Conservation (phyloP, 257 asterid genomes). For the Solanum ahanhuiri region DNA sequence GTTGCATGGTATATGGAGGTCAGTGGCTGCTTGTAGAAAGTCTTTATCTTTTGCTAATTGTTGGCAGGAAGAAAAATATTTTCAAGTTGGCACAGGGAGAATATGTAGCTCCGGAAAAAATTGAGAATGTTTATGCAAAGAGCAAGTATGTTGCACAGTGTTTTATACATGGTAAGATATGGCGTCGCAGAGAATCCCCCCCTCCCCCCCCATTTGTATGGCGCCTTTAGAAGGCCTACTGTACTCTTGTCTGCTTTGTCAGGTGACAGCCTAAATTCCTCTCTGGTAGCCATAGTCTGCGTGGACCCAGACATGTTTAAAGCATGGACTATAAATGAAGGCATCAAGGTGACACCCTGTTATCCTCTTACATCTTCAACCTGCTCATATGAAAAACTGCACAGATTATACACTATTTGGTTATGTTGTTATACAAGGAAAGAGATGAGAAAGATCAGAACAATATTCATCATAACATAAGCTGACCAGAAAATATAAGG, state of each 20-base stretch:
- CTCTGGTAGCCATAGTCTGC: constrained; percentile 45
- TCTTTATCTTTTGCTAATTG: background rate
- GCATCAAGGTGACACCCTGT: constrained; percentile 36
- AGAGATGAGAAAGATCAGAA: background rate
- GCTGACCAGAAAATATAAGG: background rate
- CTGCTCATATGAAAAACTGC: background rate
- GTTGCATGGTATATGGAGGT: background rate
- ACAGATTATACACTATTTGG: background rate
- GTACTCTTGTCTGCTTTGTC: background rate
- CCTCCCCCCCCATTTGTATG: background rate
- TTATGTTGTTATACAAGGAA: background rate
- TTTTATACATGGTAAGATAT: constrained; percentile 64
- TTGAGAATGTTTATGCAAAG: constrained; percentile 84
- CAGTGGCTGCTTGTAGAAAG: background rate
- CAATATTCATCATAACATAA: background rate
- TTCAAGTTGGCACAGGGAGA: constrained; percentile 95
- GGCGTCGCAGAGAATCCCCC: background rate
- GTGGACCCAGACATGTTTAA: constrained; percentile 53
- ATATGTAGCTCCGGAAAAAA: constrained; percentile 92
- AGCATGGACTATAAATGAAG: constrained; percentile 54
- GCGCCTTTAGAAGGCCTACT: background rate
- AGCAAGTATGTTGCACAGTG: constrained; percentile 85
- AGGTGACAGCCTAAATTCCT: constrained; percentile 71
- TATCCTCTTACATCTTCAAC: background rate
- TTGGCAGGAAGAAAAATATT: constrained; percentile 82